Evolutionary conservation across 2,329 filamentous ascomycete genomes (phyloP).

Genomic region (Pezicula carpinea): DNA sequence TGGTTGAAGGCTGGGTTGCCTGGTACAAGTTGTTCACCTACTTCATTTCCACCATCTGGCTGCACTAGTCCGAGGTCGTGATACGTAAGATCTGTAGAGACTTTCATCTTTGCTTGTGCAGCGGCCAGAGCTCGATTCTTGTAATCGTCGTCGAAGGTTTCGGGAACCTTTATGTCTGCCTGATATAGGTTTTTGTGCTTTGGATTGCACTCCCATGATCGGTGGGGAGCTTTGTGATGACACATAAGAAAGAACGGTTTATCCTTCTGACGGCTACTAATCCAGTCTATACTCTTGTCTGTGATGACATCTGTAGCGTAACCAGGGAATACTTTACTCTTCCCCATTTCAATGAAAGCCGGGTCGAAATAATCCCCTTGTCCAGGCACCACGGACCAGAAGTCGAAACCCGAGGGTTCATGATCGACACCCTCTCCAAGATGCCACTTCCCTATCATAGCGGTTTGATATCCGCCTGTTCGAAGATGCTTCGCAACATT

Average conservation of each 20-base stretch:
- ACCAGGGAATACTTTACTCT: slow-evolving; percentile 30
- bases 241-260: slow-evolving; percentile 51
- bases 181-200: slow-evolving; percentile 45
- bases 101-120: slow-evolving; percentile 44
- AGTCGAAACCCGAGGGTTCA: slow-evolving; percentile 46
- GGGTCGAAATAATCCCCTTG: slow-evolving; percentile 50
- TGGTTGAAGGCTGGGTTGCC: slow-evolving; percentile 26
- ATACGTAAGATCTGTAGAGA: slow-evolving; percentile 47
- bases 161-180: slow-evolving; percentile 41
- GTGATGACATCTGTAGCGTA: slow-evolving; percentile 50
- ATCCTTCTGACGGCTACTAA: slow-evolving; percentile 29
- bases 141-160: slow-evolving; percentile 50
- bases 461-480: slow-evolving; percentile 42
- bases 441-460: slow-evolving; percentile 52
- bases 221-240: slow-evolving; percentile 51
- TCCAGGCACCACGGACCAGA: slow-evolving; percentile 46
- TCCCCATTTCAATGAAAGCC: slow-evolving; percentile 38
- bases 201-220: slow-evolving; percentile 45
- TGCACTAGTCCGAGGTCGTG: slow-evolving; percentile 46
- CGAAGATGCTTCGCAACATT: slow-evolving; percentile 48
- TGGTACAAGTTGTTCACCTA: slow-evolving; percentile 32
- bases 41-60: slow-evolving; percentile 40
- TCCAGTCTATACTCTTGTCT: slow-evolving; percentile 41
- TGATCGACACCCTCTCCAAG: slow-evolving; percentile 42
- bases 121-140: slow-evolving; percentile 47